Evolutionary conservation across 192 early-diverging fungal species (phyloP).

Genomic region (Funneliformis mosseae): DNA sequence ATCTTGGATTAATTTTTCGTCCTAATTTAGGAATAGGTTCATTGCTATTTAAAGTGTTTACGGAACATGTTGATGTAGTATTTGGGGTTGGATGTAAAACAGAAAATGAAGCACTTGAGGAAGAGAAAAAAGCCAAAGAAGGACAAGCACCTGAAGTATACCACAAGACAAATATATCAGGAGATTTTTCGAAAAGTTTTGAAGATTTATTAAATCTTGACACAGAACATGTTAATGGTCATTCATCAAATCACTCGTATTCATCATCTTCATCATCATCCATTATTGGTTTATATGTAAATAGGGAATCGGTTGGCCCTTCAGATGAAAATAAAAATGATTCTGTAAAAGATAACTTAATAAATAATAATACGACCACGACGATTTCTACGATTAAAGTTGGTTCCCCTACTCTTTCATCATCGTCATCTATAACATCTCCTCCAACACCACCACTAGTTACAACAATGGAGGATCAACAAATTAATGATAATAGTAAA

Average conservation of each 20-base stretch:
- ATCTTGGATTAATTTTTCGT: slow-evolving; percentile 64
- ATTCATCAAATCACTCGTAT: slow-evolving; percentile 11
- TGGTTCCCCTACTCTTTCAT: background rate
- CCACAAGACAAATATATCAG: slow-evolving; percentile 26
- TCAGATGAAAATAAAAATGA: background rate
- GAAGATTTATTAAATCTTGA: slow-evolving; percentile 22
- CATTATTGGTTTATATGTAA: slow-evolving; percentile 9
- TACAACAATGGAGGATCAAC: background rate
- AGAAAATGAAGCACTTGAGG: slow-evolving; percentile 1
- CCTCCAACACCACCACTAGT: background rate
- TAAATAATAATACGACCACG: background rate
- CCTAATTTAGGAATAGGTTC: slow-evolving; percentile 59
- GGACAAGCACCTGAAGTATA: slow-evolving; percentile 12
- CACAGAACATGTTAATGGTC: background rate
- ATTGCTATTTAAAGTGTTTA: slow-evolving; percentile 55
- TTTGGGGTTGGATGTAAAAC: slow-evolving; percentile 13
- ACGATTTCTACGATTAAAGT: background rate
- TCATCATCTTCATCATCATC: slow-evolving; percentile 20
- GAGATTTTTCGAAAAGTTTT: slow-evolving; percentile 26
- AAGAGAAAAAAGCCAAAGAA: slow-evolving; percentile 23
- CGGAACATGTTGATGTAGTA: slow-evolving; percentile 37
- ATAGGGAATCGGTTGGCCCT: slow-evolving; percentile 1
- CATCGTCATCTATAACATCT: background rate
- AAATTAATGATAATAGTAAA: background rate
- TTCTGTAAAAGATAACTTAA: background rate